Percentiles rank a stretch among this genome's conserved stretches.
Conservation (phyloP, 1,284 basidiomycete genomes). For the Austroboletus sp. region DNA sequence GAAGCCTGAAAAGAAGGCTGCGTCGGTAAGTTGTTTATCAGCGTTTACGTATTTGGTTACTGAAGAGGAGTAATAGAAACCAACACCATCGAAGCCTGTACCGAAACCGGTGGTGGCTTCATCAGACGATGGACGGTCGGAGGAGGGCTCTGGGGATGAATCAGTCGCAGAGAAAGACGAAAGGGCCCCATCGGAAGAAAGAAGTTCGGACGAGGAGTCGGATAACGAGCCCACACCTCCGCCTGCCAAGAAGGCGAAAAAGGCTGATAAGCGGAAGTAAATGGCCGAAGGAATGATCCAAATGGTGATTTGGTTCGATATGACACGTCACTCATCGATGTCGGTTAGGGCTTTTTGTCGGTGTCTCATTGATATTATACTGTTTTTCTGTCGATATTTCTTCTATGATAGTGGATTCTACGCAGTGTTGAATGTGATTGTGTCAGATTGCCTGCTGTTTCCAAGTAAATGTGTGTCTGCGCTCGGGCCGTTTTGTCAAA, state of each 20-base stretch:
- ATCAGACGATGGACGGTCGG: constrained; percentile 25
- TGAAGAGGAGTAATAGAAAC: constrained; percentile 23
- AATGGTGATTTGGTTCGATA: constrained; percentile 5
- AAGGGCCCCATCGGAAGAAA: constrained; percentile 27
- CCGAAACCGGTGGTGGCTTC: constrained; percentile 26
- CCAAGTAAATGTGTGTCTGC: constrained; percentile 13
- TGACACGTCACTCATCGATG: constrained; percentile 3
- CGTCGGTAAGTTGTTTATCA: constrained; percentile 12
- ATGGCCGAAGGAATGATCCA: constrained; percentile 1
- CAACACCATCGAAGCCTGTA: constrained; percentile 11
- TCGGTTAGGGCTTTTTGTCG: constrained; percentile 9
- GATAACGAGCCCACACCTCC: constrained; percentile 29
- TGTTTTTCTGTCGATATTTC: constrained; percentile 29
- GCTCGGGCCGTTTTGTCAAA: constrained; percentile 16
- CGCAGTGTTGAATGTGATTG: background rate
- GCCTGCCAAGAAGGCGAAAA: constrained; percentile 33
- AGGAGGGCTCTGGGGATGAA: constrained; percentile 21
- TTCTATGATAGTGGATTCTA: constrained; percentile 19
- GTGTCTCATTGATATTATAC: constrained; percentile 27
- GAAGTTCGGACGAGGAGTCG: constrained; percentile 24
- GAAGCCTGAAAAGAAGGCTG: constrained; percentile 25
- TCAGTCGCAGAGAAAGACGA: constrained; percentile 20
- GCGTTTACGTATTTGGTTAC: constrained; percentile 7
- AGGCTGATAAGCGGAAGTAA: constrained; percentile 32
- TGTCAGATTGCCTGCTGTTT: constrained; percentile 4